Conservation (phyloP, 805 yeast genomes). For the Ogataea chonburiensis region DNA sequence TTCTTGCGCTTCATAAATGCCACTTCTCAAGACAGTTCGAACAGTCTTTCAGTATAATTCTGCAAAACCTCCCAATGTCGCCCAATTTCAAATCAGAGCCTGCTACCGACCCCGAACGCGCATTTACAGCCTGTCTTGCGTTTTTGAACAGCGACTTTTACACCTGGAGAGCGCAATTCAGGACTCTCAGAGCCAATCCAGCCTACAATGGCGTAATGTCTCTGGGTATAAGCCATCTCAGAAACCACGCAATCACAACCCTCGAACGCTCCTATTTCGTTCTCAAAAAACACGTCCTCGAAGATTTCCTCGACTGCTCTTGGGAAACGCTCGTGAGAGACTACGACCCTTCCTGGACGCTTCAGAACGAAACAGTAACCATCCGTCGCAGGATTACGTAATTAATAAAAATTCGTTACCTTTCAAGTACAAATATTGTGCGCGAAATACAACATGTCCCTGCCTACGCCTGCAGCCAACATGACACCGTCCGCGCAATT, state of each 20-base stretch:
- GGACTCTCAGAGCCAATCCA: conserved; percentile 4
- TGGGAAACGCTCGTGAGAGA: conserved; percentile 25
- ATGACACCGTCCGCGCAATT: conserved; percentile 17
- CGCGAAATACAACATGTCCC: conserved; percentile 13
- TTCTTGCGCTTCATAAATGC: conserved; percentile 44
- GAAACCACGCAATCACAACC: conserved; percentile 33
- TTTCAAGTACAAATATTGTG: not conserved
- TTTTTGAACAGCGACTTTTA: conserved; percentile 35
- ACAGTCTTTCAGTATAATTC: conserved; percentile 32
- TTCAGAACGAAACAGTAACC: conserved; percentile 31
- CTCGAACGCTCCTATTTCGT: conserved; percentile 42
- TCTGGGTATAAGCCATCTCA: conserved; percentile 39
- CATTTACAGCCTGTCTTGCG: conserved; percentile 18
- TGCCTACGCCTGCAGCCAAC: conserved; percentile 22
- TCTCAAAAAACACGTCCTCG: conserved; percentile 29
- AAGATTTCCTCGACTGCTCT: conserved; percentile 33
- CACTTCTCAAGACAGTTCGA: conserved; percentile 39
- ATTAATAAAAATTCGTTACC: not conserved
- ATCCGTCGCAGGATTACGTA: conserved; percentile 16
- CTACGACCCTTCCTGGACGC: conserved; percentile 35
- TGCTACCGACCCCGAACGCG: conserved; percentile 7
- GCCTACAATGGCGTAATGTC: conserved; percentile 38
- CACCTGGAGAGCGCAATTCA: conserved; percentile 33
- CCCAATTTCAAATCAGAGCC: not conserved
- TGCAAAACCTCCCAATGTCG: conserved; percentile 13